These are phyloP conservation scores for Thielaviopsis musarum DNA, from an alignment of 2,329 filamentous ascomycete species.

Conservation along the genomic window DNA sequence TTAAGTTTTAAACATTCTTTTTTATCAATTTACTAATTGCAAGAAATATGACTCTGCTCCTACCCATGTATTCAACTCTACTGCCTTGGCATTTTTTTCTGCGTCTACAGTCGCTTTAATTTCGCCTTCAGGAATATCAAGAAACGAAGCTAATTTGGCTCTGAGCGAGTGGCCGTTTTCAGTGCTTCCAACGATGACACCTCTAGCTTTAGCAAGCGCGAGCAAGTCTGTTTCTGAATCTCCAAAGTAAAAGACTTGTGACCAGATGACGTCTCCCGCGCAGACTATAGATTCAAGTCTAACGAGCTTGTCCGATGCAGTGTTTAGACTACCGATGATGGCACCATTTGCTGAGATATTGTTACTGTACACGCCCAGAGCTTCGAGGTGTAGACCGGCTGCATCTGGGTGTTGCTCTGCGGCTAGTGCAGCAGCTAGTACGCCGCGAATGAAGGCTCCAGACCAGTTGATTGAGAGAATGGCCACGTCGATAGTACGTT, in stretches of 20 bases:
- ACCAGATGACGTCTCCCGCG: slow-evolving; percentile 11
- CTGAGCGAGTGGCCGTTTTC: slow-evolving; percentile 15
- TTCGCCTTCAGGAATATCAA: neutral
- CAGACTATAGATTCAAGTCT: slow-evolving; percentile 21
- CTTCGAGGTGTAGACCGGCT: neutral
- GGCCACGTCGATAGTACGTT: slow-evolving; percentile 16
- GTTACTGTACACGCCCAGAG: slow-evolving; percentile 27
- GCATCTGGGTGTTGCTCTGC: slow-evolving; percentile 15
- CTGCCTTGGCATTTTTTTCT: neutral
- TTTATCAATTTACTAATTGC: neutral
- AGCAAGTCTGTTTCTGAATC: slow-evolving; percentile 41
- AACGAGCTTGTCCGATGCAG: slow-evolving; percentile 29
- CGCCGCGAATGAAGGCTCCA: slow-evolving; percentile 28
- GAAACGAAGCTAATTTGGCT: slow-evolving; percentile 1
- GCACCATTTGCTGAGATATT: slow-evolving; percentile 22
- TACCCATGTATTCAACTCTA: neutral
- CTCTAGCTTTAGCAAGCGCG: slow-evolving; percentile 29
- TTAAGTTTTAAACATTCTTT: neutral
- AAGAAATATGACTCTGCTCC: neutral
- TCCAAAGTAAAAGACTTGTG: slow-evolving; percentile 34
- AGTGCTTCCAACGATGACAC: slow-evolving; percentile 29
- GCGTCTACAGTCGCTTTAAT: neutral
- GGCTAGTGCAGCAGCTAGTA: slow-evolving; percentile 18
- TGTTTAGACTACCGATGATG: slow-evolving; percentile 25
- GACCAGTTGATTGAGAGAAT: slow-evolving; percentile 38